These are phyloP conservation scores for Starmerella roubikii DNA, from an alignment of 805 yeast genomes.

Conservation along the genomic window DNA sequence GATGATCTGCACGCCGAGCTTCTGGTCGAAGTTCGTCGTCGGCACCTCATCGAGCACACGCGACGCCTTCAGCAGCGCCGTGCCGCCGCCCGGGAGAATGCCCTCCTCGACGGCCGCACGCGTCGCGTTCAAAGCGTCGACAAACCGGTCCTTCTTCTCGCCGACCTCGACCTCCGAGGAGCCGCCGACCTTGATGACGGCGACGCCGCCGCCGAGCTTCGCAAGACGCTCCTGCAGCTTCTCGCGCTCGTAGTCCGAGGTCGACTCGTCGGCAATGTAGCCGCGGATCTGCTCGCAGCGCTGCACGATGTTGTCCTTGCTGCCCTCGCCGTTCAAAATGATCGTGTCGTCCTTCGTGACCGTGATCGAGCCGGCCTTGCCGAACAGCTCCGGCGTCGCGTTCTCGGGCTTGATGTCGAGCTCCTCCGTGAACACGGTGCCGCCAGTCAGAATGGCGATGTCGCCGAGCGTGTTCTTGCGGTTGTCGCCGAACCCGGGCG, in stretches of 20 bases:
- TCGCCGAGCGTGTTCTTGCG: conserved; percentile 93
- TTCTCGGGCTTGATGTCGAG: conserved; percentile 90
- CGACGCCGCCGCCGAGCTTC: conserved; percentile 95
- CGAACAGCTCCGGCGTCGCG: conserved; percentile 79
- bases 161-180: conserved; percentile 95
- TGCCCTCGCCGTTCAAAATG: conserved; percentile 82
- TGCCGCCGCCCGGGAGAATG: conserved; percentile 98
- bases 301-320: conserved; percentile 61
- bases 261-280: conserved; percentile 56
- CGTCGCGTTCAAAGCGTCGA: conserved; percentile 95
- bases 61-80: conserved; percentile 90
- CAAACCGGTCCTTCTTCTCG: conserved; percentile 98
- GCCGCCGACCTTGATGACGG: conserved; percentile 95
- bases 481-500: conserved; percentile 99
- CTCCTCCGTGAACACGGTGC: conserved; percentile 79
- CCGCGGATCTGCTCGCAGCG: conserved; percentile 92
- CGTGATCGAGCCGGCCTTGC: conserved; percentile 81
- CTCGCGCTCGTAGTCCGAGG: conserved; percentile 83
- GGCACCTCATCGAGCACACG: conserved; percentile 54
- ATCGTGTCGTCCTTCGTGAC: conserved; percentile 94
- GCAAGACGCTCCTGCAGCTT: conserved; percentile 96
- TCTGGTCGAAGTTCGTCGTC: conserved; percentile 86
- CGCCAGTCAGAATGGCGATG: conserved; percentile 87
- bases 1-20: conserved; percentile 88
- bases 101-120: conserved; percentile 99